Evolutionary conservation across 805 yeast species (phyloP).

Genomic region (Deakozyma indianensis): DNA sequence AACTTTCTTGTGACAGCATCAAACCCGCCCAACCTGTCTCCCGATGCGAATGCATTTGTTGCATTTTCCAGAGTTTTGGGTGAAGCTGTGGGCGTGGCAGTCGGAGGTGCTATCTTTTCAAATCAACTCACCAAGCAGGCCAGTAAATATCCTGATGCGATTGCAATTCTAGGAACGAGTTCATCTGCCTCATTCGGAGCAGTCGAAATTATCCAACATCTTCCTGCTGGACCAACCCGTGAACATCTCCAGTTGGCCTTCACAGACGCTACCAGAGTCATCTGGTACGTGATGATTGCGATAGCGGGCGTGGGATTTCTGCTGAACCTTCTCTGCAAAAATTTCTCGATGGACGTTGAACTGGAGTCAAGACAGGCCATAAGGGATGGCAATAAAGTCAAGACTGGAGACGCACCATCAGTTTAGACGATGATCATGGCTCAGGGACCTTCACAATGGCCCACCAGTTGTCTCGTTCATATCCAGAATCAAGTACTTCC

Average conservation of each 20-base stretch:
- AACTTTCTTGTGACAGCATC: conserved; percentile 17
- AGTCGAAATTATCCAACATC: background rate
- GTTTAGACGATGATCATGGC: too few species aligned
- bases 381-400: too few species aligned
- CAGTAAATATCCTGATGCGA: conserved; percentile 3
- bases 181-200: background rate
- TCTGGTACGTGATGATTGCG: conserved; percentile 10
- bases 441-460: conserved; percentile 36
- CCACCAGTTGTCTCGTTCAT: conserved; percentile 96
- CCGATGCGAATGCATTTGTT: conserved; percentile 19
- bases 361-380: background rate
- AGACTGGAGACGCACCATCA: too few species aligned
- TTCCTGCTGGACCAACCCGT: background rate
- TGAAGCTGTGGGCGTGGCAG: conserved; percentile 19
- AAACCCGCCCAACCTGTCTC: conserved; percentile 14
- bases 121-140: conserved; percentile 6
- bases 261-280: conserved; percentile 9
- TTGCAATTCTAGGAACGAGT: background rate
- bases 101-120: conserved; percentile 20
- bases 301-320: conserved; percentile 12
- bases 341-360: conserved; percentile 11
- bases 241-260: conserved; percentile 8
- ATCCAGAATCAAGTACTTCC: conserved; percentile 52
- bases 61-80: conserved; percentile 18
- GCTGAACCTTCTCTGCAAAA: conserved; percentile 12